phyloP scores from a whole-genome alignment of 768 basidiomycete genomes.

The Cystofilobasidium macerans region DNA sequence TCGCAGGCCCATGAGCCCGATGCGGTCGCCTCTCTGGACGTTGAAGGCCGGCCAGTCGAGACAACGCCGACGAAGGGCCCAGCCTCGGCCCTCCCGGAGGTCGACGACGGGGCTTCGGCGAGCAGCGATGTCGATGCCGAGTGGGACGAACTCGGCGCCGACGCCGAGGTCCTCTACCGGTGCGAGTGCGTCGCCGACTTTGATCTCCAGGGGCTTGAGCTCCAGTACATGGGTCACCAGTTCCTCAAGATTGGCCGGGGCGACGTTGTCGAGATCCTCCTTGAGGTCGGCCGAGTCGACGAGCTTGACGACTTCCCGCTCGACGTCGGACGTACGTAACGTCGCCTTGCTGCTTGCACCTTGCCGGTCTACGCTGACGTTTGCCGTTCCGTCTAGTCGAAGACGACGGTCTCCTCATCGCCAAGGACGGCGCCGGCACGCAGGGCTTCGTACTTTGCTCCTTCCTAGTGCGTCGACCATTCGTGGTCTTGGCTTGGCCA shows the following conservation, averaged over 20 bases:
- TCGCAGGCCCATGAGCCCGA: conserved; percentile 2
- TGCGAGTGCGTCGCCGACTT: conserved; percentile 39
- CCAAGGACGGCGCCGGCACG: conserved; percentile 29
- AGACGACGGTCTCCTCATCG: conserved; percentile 38
- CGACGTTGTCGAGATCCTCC: conserved; percentile 32
- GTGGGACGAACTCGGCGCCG: conserved; percentile 1
- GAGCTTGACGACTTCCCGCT: conserved; percentile 37
- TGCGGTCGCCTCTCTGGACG: background rate
- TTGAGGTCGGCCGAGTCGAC: conserved; percentile 39
- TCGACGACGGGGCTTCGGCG: conserved; percentile 3
- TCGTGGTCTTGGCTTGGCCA: background rate
- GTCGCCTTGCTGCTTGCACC: background rate
- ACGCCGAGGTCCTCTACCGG: conserved; percentile 34
- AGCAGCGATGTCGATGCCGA: conserved; percentile 17
- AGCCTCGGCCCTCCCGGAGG: conserved; percentile 6
- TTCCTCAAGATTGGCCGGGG: conserved; percentile 33
- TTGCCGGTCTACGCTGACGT: background rate
- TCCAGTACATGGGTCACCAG: conserved; percentile 33
- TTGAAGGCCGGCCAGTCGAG: background rate
- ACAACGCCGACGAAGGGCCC: background rate
- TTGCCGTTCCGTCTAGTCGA: conserved; percentile 26
- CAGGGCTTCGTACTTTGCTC: conserved; percentile 39
- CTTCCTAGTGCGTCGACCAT: conserved; percentile 31
- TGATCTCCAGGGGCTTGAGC: conserved; percentile 24
- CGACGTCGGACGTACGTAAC: conserved; percentile 31